Conservation (phyloP, 2,329 filamentous ascomycete genomes). For the Trichoderma endophyticum region DNA sequence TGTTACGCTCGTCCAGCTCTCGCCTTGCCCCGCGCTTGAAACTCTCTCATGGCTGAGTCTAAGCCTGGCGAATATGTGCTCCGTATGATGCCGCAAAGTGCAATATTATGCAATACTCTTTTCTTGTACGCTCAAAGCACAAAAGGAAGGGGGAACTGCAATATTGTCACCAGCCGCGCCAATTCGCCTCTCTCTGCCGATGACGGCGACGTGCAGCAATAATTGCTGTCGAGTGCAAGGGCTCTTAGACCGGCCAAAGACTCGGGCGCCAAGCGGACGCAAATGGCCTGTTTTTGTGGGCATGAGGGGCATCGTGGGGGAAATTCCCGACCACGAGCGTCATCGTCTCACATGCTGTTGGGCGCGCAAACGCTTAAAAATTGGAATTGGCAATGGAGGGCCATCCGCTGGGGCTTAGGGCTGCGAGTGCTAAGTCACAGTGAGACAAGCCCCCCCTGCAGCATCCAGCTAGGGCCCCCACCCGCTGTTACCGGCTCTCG, state of each 20-base stretch:
- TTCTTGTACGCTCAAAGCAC: not conserved
- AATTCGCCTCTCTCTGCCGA: constrained; percentile 8
- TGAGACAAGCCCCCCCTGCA: constrained; percentile 18
- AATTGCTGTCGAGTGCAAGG: constrained; percentile 1
- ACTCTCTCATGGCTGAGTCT: not conserved
- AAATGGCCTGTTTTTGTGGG: constrained; percentile 17
- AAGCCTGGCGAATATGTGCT: not conserved
- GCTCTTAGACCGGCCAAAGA: not conserved
- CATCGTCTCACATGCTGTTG: constrained; percentile 17
- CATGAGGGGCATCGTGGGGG: constrained; percentile 20
- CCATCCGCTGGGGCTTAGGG: constrained; percentile 7
- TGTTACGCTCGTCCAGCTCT: not conserved
- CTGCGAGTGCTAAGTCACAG: constrained; percentile 9
- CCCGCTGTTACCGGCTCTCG: constrained; percentile 14
- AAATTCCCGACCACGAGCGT: constrained; percentile 17
- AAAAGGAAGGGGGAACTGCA: not conserved
- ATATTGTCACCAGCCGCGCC: not conserved
- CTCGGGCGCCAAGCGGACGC: constrained; percentile 14
- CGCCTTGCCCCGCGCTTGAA: not conserved
- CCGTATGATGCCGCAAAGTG: not conserved
- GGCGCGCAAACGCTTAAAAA: constrained; percentile 15
- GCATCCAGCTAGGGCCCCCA: constrained; percentile 7
- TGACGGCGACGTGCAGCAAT: constrained; percentile 11
- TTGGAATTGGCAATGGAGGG: constrained; percentile 2
- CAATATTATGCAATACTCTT: not conserved